phyloP scores from a whole-genome alignment of 1,139 yeast species.

The Lizanozyma gosingica region DNA sequence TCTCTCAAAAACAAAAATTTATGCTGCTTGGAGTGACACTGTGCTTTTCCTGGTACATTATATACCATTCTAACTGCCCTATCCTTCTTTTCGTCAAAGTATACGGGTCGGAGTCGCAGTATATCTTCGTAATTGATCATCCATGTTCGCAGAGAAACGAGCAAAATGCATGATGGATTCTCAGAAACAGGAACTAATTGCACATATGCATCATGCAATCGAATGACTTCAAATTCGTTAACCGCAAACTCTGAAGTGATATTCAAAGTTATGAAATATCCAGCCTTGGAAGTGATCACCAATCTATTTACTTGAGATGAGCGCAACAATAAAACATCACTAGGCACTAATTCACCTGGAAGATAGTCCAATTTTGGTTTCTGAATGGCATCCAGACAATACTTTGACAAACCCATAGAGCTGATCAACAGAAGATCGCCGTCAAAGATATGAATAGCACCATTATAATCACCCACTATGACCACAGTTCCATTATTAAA shows the following conservation, averaged over 20 bases:
- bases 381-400: too few species aligned
- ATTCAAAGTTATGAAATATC: conserved; percentile 6
- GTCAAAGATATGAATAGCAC: background rate
- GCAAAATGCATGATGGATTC: conserved; percentile 14
- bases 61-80: conserved; percentile 11
- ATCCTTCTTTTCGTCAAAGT: conserved; percentile 30
- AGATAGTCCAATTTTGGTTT: background rate
- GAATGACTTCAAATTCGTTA: conserved; percentile 9
- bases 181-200: conserved; percentile 5
- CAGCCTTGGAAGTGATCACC: background rate
- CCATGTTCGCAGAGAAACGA: conserved; percentile 23
- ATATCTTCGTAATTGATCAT: conserved; percentile 14
- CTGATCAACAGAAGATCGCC: too few species aligned
- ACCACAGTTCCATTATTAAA: background rate
- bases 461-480: background rate
- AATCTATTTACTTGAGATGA: too few species aligned
- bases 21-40: conserved; percentile 3
- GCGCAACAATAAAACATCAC: too few species aligned
- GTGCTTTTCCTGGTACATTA: background rate
- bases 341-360: background rate
- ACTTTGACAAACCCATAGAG: too few species aligned
- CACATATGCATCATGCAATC: conserved; percentile 20
- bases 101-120: conserved; percentile 20
- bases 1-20: conserved; percentile 23
- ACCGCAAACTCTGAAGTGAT: conserved; percentile 3